Percentiles rank a stretch among this genome's conserved stretches.
Conservation (phyloP, 2,329 filamentous ascomycete species). For the Phialocephala sp. region DNA sequence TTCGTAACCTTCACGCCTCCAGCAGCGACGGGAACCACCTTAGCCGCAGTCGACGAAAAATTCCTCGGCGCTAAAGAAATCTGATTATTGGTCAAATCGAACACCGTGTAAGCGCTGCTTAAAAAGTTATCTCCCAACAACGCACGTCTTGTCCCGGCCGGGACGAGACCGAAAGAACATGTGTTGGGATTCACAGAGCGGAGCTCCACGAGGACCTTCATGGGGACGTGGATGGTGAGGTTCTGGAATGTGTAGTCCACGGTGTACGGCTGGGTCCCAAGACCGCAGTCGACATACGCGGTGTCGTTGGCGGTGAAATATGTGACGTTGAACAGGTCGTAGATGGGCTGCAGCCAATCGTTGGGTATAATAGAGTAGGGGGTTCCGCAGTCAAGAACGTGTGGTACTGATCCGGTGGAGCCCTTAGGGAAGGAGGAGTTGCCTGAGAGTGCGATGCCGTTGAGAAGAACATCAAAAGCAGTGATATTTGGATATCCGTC, state of each 20-base stretch:
- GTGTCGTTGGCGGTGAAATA: slow-evolving; percentile 11
- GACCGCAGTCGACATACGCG: not conserved
- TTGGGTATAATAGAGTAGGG: not conserved
- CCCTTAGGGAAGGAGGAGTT: slow-evolving; percentile 1
- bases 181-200: not conserved
- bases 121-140: slow-evolving; percentile 10
- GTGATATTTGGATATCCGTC: not conserved
- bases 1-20: not conserved
- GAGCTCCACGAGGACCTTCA: not conserved
- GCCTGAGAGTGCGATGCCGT: not conserved
- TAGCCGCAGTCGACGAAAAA: not conserved
- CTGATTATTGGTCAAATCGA: slow-evolving; percentile 8
- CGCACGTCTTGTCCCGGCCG: not conserved
- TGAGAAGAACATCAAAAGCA: slow-evolving; percentile 4
- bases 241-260: not conserved
- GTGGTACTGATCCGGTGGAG: not conserved
- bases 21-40: not conserved
- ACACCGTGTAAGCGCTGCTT: slow-evolving; percentile 7
- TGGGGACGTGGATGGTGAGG: not conserved
- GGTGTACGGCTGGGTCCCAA: not conserved
- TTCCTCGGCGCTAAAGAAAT: not conserved
- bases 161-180: not conserved
- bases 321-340: not conserved
- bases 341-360: slow-evolving; percentile 3
- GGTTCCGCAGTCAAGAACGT: slow-evolving; percentile 5